phyloP scores from a whole-genome alignment of 169 alveolate genomes.

The Toxoplasma gondii region DNA sequence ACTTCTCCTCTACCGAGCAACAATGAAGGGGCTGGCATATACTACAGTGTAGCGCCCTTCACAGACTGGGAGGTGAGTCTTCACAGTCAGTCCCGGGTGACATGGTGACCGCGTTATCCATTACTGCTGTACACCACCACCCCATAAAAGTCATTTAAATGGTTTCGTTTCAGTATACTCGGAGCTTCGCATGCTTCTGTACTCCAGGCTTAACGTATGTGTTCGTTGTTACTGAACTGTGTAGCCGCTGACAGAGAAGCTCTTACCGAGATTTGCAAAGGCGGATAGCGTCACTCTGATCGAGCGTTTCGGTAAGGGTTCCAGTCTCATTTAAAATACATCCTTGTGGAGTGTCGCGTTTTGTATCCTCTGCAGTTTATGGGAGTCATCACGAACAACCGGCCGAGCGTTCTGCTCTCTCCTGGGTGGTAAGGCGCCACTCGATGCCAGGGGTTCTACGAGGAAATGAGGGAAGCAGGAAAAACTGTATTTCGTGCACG shows the following conservation, averaged over 20 bases:
- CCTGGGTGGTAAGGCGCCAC: slow-evolving; percentile 55
- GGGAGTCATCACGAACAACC: slow-evolving; percentile 48
- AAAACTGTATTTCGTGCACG: not conserved
- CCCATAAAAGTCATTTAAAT: no score
- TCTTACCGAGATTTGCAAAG: no score
- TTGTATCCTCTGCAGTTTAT: slow-evolving; percentile 36
- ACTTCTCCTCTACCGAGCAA: slow-evolving; percentile 23
- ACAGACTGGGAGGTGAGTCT: slow-evolving; percentile 38
- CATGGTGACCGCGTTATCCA: slow-evolving; percentile 1
- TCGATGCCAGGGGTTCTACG: not conserved
- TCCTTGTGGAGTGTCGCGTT: no score
- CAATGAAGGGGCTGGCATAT: slow-evolving; percentile 52
- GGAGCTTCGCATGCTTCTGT: no score
- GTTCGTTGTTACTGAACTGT: no score
- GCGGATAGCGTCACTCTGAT: no score
- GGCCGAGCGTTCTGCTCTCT: slow-evolving; percentile 54
- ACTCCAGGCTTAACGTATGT: no score
- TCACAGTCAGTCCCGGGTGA: not conserved
- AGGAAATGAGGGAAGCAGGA: not conserved
- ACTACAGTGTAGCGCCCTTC: slow-evolving; percentile 42
- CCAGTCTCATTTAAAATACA: no score
- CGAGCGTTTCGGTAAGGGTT: no score
- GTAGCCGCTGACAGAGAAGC: no score
- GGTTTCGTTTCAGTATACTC: no score
- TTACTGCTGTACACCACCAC: not conserved